Base-by-base conservation (phyloP, 176 grass and related monocot species). In the Raddia distichophylla region DNA sequence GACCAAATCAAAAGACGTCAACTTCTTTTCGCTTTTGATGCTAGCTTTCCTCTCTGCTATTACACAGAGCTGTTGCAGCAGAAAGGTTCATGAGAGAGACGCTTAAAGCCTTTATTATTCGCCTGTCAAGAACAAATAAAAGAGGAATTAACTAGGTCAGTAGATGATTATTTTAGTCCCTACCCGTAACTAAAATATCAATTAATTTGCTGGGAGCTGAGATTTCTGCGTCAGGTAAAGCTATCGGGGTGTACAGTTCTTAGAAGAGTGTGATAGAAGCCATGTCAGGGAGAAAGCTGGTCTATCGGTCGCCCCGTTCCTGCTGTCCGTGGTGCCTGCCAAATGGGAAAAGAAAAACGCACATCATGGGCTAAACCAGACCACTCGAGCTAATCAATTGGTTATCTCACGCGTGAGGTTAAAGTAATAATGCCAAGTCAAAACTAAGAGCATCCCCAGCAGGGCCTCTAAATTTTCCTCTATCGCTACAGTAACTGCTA, bases 301-400 rank as follows among this genome's bases (percentile, higher is more conserved):
- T 42, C 34, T 54, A 5, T 44, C 22, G 61, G 43, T 13, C 34
- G 12, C 5, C 14, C n/a, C 47, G 32, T 14, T 34, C 17, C 3
- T 50, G 46, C 58, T 43, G 33, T 42, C 46, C 46, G 68, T 73
- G 71, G 33, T 27, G 16, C 9, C 14, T 64, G 46, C 34, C 73
- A 17, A 85, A 77, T 54, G 74, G 65, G 13, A 84, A 44, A 73
- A 68, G 77, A 73, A 68, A 84, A 64, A 14, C 33, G 10, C 65
- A 12, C 44, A 78, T 43, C 19, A 71, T 71, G 67, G 46, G 10
- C 46, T 16, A 80, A 47, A 49, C 44, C 22, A 56, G 76, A 61
- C 32, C 72, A 63, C 20, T 20, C 7, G 34, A 50, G 64, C 34
- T 71, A 16, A 77, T 68, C 60, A 32, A 32, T 50, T 35, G 19